Evolutionary conservation across 805 yeast genomes (phyloP).

Genomic region (Candida khao-thaluensis): DNA sequence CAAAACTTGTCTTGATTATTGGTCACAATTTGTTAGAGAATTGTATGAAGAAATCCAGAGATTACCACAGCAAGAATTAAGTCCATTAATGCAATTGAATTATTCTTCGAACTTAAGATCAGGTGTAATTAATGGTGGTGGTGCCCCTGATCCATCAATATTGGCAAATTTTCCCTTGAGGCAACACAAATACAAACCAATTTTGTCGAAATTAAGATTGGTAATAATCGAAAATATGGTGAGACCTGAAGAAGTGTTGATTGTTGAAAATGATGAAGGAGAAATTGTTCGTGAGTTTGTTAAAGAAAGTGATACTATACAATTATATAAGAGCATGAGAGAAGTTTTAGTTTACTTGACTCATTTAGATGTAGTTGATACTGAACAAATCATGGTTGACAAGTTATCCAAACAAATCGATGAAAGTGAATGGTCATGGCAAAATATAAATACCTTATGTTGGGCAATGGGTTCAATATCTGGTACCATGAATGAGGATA

Average conservation of each 20-base stretch:
- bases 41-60: constrained; percentile 83
- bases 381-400: constrained; percentile 89
- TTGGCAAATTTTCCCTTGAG: constrained; percentile 80
- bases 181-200: constrained; percentile 75
- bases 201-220: constrained; percentile 78
- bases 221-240: constrained; percentile 98
- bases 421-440: constrained; percentile 99
- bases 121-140: constrained; percentile 50
- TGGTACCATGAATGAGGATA: constrained; percentile 97
- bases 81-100: constrained; percentile 73
- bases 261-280: constrained; percentile 98
- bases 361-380: constrained; percentile 90
- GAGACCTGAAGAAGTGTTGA: constrained; percentile 94
- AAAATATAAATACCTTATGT: constrained; percentile 91
- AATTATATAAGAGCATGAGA: constrained; percentile 90
- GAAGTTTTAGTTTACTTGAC: constrained; percentile 94
- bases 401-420: constrained; percentile 91
- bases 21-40: constrained; percentile 83
- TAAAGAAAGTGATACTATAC: constrained; percentile 95
- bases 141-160: constrained; percentile 82
- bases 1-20: constrained; percentile 92
- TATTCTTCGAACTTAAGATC: constrained; percentile 30
- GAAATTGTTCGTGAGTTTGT: constrained; percentile 97
- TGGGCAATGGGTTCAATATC: constrained; percentile 99
- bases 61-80: constrained; percentile 67